Evolutionary conservation across 179 eudicot genomes (phyloP), one percentile per base, ranked within the genome.

Genomic region (Carnegiea gigantea): DNA sequence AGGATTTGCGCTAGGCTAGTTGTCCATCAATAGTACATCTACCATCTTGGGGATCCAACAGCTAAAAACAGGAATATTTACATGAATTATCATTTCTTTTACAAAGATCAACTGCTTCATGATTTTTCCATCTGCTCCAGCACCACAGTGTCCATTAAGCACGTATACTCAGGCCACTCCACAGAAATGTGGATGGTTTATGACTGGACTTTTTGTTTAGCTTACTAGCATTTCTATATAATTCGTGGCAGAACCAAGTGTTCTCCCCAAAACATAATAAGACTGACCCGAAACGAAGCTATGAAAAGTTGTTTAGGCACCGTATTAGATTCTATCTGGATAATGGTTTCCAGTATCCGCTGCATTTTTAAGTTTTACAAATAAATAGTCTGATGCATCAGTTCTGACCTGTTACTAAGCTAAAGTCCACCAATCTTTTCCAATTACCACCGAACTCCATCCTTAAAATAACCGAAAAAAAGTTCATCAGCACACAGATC

Each of bases 361-460:
- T 17, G n/a, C 62, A 57, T 57, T 57, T 40, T 18, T 4, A 57
- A 57, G 62, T 57, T 57, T 57, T 17, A 57, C 20, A 18, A 57
- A 3, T 53, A 53, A 53, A 14, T 14, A 53, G 60, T 53, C 60
- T 53, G 60, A 53, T 53, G 18, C 60, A 53, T 14, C 60, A 53
- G 60, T 13, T 53, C 60, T 53, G 60, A 15, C 60, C 20, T 53
- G 60, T 15, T 53, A 14, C 60, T 53, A 53, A 60, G 26, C 67
- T 23, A n/a, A 60, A 60, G 67, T 60, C 36, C 36, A 33, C 36
- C 36, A 3, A 33, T 33, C 3, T 33, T 20, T 15, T 1, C 62
- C 26, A 23, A 62, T 23, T 36, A 36, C 59, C 80, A 62, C 80
- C 59, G 67, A 60, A 78, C 12, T 62, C 30, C 13, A 62, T 62